Conservation (phyloP, 306 rosid genomes). For the Prunus armeniaca region DNA sequence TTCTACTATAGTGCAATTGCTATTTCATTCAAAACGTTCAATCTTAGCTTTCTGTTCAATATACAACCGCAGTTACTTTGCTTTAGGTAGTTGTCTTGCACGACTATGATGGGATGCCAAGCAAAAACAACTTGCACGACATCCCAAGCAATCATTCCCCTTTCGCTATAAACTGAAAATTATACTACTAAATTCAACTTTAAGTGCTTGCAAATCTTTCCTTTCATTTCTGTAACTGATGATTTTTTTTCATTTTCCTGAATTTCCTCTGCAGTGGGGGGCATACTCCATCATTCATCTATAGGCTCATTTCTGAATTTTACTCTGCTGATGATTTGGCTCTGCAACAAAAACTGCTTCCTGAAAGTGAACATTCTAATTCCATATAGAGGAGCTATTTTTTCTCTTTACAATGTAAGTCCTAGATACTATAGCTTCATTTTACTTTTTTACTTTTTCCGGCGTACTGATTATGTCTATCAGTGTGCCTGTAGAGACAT, state of each 20-base stretch:
- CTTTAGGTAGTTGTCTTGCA: neutral
- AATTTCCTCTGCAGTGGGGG: slow-evolving; percentile 8
- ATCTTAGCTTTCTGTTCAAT: neutral
- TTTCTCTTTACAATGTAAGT: neutral
- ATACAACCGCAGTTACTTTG: neutral
- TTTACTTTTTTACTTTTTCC: neutral
- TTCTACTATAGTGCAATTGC: too few relatives aligned
- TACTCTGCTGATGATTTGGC: slow-evolving; percentile 12
- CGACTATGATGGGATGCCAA: too few relatives aligned
- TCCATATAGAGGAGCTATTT: neutral
- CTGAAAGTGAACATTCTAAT: neutral
- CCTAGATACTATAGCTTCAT: neutral
- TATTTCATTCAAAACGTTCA: too few relatives aligned
- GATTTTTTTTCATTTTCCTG: neutral
- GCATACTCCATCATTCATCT: slow-evolving; percentile 3
- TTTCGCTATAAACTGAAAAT: too few relatives aligned
- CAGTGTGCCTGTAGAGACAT: neutral
- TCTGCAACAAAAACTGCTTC: slow-evolving; percentile 5
- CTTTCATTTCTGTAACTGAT: too few relatives aligned
- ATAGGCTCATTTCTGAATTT: slow-evolving; percentile 9
- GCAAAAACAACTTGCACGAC: too few relatives aligned
- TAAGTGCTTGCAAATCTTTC: too few relatives aligned
- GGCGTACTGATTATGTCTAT: neutral
- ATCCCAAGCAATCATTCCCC: too few relatives aligned
- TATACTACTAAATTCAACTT: too few relatives aligned